Evolutionary conservation across 192 early-diverging fungal genomes (phyloP).

Genomic region (Coemansia sp.): DNA sequence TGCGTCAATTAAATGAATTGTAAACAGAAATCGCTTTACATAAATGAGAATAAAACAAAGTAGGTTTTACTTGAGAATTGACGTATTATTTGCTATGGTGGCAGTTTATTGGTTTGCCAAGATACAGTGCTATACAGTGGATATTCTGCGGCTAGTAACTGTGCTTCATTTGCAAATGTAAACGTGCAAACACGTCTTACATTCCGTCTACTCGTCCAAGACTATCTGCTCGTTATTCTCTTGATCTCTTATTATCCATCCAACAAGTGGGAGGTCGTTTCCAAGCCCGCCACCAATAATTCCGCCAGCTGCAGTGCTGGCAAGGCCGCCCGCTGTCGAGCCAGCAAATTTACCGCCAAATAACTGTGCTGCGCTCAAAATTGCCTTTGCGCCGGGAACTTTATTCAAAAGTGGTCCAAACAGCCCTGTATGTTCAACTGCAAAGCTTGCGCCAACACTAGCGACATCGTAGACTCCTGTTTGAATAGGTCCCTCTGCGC

Average conservation of each 20-base stretch:
- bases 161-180: constrained; percentile 2
- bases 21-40: background rate
- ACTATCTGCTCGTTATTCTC: background rate
- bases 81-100: background rate
- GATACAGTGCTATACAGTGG: background rate
- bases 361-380: constrained; percentile 31
- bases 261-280: constrained; percentile 38
- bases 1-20: constrained; percentile 4
- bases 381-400: constrained; percentile 31
- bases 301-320: constrained; percentile 23
- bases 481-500: constrained; percentile 23
- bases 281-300: constrained; percentile 35
- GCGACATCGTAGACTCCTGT: constrained; percentile 41
- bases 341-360: constrained; percentile 50
- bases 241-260: constrained; percentile 43
- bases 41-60: background rate
- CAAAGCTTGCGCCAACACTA: constrained; percentile 47
- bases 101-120: background rate
- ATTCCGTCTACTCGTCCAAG: background rate
- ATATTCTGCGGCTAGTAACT: background rate
- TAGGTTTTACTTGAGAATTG: no score
- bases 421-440: constrained; percentile 33
- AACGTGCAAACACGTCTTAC: background rate
- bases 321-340: constrained; percentile 30
- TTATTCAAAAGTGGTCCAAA: constrained; percentile 40